Conservation (phyloP, 345 rosid genomes). For the Brassica napus region Da-Ae NC_063436.1:1239501-1240000, state of each 20-base stretch:
- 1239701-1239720: background rate
- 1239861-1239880: background rate
- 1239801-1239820: background rate
- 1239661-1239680: too few relatives aligned
- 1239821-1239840: background rate
- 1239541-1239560: background rate
- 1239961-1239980: background rate
- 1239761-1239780: background rate
- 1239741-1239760: background rate
- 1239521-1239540: background rate
- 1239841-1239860: background rate
- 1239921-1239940: background rate
- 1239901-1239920: background rate
- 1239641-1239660: background rate
- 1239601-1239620: background rate
- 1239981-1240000: background rate
- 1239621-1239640: background rate
- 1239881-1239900: background rate
- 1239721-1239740: background rate
- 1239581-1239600: background rate
- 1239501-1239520: background rate
- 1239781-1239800: background rate
- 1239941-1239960: background rate
- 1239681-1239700: background rate
- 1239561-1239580: too few relatives aligned